Conservation (phyloP, 2,329 filamentous ascomycete genomes). For the Fusarium sambucinum region DNA sequence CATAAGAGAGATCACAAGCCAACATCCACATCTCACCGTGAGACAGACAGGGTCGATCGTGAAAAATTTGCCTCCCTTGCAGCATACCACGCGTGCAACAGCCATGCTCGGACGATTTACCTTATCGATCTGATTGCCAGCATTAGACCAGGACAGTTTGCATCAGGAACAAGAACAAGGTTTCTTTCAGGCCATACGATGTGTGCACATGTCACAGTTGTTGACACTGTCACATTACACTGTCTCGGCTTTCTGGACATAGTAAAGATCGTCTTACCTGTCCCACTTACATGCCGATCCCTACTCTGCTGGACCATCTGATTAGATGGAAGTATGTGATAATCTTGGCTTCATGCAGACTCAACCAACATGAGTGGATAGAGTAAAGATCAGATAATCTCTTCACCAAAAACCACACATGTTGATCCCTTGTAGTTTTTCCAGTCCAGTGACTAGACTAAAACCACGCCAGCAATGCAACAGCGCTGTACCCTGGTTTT, state of each 20-base stretch:
- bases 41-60: not conserved
- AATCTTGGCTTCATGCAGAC: slow-evolving; percentile 25
- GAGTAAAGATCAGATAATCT: slow-evolving; percentile 26
- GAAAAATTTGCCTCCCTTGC: not conserved
- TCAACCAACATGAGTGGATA: slow-evolving; percentile 11
- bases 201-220: not conserved
- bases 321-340: slow-evolving; percentile 27
- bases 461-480: not conserved
- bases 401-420: not conserved
- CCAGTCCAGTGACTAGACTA: not conserved
- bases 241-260: not conserved
- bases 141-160: not conserved
- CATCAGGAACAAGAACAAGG: not conserved
- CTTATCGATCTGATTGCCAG: slow-evolving; percentile 5
- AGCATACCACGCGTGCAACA: not conserved
- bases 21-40: not conserved
- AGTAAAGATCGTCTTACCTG: slow-evolving; percentile 1
- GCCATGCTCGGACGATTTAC: slow-evolving; percentile 3
- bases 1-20: not conserved
- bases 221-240: slow-evolving; percentile 3
- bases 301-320: slow-evolving; percentile 25
- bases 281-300: slow-evolving; percentile 16
- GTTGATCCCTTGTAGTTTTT: slow-evolving; percentile 3
- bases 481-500: slow-evolving; percentile 1
- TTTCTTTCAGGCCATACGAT: not conserved